Base-by-base conservation (phyloP, 2,329 filamentous ascomycete species). In the Penicillium sp. region DNA sequence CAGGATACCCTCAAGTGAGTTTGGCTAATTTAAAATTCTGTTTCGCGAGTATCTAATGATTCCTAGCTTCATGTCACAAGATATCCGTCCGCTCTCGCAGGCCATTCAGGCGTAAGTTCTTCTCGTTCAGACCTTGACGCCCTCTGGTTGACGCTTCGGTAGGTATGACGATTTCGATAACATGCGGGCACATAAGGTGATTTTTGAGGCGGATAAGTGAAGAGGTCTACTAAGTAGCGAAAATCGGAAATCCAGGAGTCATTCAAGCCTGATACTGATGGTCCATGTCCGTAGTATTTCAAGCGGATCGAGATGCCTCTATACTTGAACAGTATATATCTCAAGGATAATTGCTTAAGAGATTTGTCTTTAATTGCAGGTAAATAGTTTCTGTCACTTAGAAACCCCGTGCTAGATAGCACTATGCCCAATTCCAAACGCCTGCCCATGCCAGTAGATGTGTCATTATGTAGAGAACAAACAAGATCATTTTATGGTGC, bases 171-270 rank as follows among this genome's bases (percentile, higher is more conserved):
- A 89, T 32, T 90, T 90, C 68, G 83, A 90, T 67, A 80, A 85
- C 61, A 88, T 87, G 82, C 82, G 85, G 70, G 85, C 80, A 11
- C 86, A 89, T 63, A 89, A 90, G 76, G 84, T 90, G 10, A 80
- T 89, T 11, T 90, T 90, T 65, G 81, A 79, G 60, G 72, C 69
- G 1, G 55, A 55, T 29, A 60, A 82, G 79, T 62, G 48, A 45
- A 29, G 16, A 18, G 2, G 14, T 1, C 38, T 22, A 40, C 38
- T 38, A 2, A 29, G 29, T 29, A 29, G 29, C 29, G 10, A 29
- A 29, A 7, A 10, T 10, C 9, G 29, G 10, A 29, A 29, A 29
- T 29, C 10, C 29, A 29, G 29, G 29, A 29, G 29, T 29, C 7
- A 29, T 29, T 29, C 7, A 7, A 29, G 29, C 10, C 29, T 29